Evolutionary conservation across 1,284 basidiomycete genomes (phyloP).

Genomic region (Hypsizygus ulmarius): DNA sequence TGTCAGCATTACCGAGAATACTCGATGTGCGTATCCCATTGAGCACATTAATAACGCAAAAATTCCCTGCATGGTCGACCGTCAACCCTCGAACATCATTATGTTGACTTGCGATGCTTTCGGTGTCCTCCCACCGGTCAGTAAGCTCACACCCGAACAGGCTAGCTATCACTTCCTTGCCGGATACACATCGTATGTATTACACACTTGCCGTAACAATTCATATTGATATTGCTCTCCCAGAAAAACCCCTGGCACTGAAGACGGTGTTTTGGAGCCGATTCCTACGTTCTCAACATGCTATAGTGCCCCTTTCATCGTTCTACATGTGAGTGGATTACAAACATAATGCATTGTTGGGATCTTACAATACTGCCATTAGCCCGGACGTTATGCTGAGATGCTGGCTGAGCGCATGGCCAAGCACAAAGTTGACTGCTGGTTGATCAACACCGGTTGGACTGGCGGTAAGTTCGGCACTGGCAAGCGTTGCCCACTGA

Average conservation of each 20-base stretch:
- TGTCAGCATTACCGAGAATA: slow-evolving; percentile 97
- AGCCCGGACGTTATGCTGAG: slow-evolving; percentile 92
- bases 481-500: slow-evolving; percentile 92
- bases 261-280: slow-evolving; percentile 97
- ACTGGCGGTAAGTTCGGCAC: slow-evolving; percentile 91
- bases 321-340: slow-evolving; percentile 78
- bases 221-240: slow-evolving; percentile 8
- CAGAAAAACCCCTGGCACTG: slow-evolving; percentile 93
- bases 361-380: slow-evolving; percentile 28
- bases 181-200: slow-evolving; percentile 86
- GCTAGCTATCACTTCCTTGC: slow-evolving; percentile 98
- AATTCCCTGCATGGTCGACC: slow-evolving; percentile 84
- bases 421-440: slow-evolving; percentile 90
- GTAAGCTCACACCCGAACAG: slow-evolving; percentile 90
- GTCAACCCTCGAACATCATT: slow-evolving; percentile 93
- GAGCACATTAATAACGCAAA: slow-evolving; percentile 95
- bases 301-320: slow-evolving; percentile 98
- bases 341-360: too few species aligned
- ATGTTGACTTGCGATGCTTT: slow-evolving; percentile 99
- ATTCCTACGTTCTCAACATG: slow-evolving; percentile 99
- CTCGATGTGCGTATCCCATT: slow-evolving; percentile 97
- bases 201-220: not conserved
- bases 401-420: slow-evolving; percentile 98
- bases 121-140: slow-evolving; percentile 96
- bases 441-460: slow-evolving; percentile 99